phyloP scores from a whole-genome alignment of 2,329 filamentous ascomycete species.

The Fusarium udum region DNA sequence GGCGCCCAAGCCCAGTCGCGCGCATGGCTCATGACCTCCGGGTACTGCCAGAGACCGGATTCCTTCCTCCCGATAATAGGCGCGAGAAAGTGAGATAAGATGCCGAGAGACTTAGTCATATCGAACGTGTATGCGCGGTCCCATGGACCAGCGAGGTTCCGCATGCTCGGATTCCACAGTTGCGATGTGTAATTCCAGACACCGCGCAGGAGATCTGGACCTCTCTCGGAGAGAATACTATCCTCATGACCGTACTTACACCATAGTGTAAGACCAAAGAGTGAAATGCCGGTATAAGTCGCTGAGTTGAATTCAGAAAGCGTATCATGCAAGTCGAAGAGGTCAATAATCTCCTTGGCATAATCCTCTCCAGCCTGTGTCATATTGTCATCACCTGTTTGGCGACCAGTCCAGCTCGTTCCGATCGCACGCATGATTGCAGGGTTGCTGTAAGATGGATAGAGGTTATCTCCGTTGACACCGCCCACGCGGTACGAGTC shows the following conservation, averaged over 20 bases:
- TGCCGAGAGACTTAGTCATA: conserved; percentile 62
- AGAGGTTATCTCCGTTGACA: conserved; percentile 67
- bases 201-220: conserved; percentile 57
- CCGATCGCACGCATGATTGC: conserved; percentile 68
- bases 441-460: conserved; percentile 68
- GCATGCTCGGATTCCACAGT: conserved; percentile 65
- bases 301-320: conserved; percentile 69
- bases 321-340: conserved; percentile 64
- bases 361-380: conserved; percentile 64
- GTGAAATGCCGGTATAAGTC: conserved; percentile 68
- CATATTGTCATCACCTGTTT: conserved; percentile 64
- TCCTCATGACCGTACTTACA: conserved; percentile 53
- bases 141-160: conserved; percentile 70
- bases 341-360: conserved; percentile 61
- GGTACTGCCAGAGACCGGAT: conserved; percentile 25
- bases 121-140: conserved; percentile 69
- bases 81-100: conserved; percentile 34
- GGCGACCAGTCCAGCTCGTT: conserved; percentile 64
- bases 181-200: conserved; percentile 61
- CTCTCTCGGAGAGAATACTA: conserved; percentile 58
- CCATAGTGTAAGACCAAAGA: conserved; percentile 65
- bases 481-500: conserved; percentile 58
- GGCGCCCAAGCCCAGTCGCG: conserved; percentile 66
- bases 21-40: conserved; percentile 63
- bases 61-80: conserved; percentile 12